These are phyloP conservation scores for Mortierella sp. DNA, from an alignment of 371 early-diverging fungal species.

Conservation along the genomic window DNA sequence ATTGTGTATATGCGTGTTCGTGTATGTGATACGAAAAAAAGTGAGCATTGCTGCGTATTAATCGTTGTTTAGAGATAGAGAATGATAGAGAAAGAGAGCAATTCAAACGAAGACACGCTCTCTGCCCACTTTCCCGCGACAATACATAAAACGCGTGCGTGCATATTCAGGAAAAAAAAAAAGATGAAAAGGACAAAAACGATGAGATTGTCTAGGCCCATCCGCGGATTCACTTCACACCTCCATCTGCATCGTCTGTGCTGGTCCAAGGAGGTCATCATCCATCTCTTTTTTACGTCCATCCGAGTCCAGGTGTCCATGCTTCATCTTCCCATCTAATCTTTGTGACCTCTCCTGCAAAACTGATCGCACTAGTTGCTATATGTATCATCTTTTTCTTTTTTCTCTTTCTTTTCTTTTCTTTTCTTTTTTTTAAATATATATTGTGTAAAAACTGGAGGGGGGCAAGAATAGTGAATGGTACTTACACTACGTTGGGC, in stretches of 20 bases:
- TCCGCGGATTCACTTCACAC: not conserved
- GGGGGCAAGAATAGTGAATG: not conserved
- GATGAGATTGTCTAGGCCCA: not conserved
- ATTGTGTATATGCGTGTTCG: too few relatives aligned
- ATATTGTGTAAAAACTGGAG: not conserved
- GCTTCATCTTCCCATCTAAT: not conserved
- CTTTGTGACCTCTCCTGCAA: not conserved
- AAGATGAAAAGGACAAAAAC: too few relatives aligned
- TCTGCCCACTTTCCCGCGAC: too few relatives aligned
- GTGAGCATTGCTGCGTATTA: not conserved
- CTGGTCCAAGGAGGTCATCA: not conserved
- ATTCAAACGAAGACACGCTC: not conserved
- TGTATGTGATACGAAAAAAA: not conserved
- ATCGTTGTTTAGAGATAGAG: not conserved
- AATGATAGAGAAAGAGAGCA: not conserved
- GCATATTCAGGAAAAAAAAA: not conserved
- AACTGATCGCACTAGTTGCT: not conserved
- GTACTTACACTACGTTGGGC: slow-evolving; percentile 82
- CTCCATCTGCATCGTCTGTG: not conserved
- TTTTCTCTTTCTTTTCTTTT: too few relatives aligned
- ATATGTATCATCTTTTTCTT: too few relatives aligned
- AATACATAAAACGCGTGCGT: too few relatives aligned
- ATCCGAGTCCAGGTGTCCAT: not conserved
- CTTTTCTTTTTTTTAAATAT: not conserved
- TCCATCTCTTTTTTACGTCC: not conserved